Base-by-base conservation (phyloP, 2,329 filamentous ascomycete genomes). In the Tolypocladium nubicola region DNA sequence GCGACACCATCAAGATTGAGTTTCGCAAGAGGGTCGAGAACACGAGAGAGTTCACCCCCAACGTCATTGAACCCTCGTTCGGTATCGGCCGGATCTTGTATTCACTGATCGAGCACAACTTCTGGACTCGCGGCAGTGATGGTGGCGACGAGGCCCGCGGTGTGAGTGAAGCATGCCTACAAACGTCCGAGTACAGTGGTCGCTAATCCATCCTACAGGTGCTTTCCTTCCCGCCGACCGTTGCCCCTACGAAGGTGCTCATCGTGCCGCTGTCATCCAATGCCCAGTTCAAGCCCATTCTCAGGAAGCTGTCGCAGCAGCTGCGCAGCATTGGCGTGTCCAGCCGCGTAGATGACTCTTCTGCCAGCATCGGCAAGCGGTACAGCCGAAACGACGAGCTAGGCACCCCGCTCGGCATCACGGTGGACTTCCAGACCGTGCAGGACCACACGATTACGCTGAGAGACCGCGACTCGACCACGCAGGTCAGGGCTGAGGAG, bases 51-150 rank as follows among this genome's bases (percentile, higher is more conserved):
- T 99, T 90, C 76, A 95, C 88, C 0, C 93, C 93, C 59, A 97
- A 97, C 69, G 91, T 96, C 53, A 95, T 97, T 65, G 94, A 99
- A 77, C 94, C 93, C 1, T 97, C 93, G 0, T 99, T 97, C 67
- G 93, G 93, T 79, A 96, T 97, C 68, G 94, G 93, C 59, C 85
- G 93, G 66, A 97, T 97, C 61, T 78, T 97, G 58, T 97, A 96
- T 78, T 86, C 88, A 60, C 77, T 99, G 67, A 88, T 96, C 69
- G 94, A 99, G 77, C 94, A 99, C 75, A 86, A 83, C 71, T 99
- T 92, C 82, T 99, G 94, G 93, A 90, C 86, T 56, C 88, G 94
- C 62, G 79, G 71, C 56, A 79, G 71, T 59, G 82, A 75, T 10
- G 72, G 85, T 55, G 86, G 73, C 56, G 83, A 76, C 54, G 91